Conservation (phyloP, 352 stramenopile genomes). For the Phytophthora fragariae region DNA sequence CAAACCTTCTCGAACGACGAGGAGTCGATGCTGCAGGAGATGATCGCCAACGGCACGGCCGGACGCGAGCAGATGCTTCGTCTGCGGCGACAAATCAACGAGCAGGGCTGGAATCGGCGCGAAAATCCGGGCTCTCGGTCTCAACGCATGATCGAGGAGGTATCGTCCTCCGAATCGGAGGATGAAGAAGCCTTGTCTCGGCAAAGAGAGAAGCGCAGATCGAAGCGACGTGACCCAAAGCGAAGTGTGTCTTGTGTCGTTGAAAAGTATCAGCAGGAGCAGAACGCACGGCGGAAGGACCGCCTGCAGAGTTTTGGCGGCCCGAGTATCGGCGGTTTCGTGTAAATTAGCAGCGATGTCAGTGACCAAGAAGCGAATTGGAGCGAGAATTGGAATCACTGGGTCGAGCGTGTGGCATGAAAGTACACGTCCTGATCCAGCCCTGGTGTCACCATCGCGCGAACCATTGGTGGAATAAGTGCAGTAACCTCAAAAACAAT, state of each 20-base stretch:
- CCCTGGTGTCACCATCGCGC: slow-evolving; percentile 15
- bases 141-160: slow-evolving; percentile 42
- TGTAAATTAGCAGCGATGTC: slow-evolving; percentile 51
- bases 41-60: slow-evolving; percentile 81
- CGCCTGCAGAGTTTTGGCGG: slow-evolving; percentile 47
- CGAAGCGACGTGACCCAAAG: slow-evolving; percentile 39
- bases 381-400: slow-evolving; percentile 23
- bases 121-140: slow-evolving; percentile 47
- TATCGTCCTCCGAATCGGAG: slow-evolving; percentile 62
- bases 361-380: slow-evolving; percentile 24
- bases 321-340: slow-evolving; percentile 52
- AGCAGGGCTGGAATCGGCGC: slow-evolving; percentile 67
- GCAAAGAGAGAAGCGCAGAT: slow-evolving; percentile 36
- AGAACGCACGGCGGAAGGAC: slow-evolving; percentile 62
- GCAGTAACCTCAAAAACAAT: slow-evolving; percentile 35
- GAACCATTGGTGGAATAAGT: slow-evolving; percentile 36
- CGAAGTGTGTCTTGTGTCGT: slow-evolving; percentile 46
- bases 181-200: slow-evolving; percentile 44
- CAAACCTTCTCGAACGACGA: slow-evolving; percentile 72
- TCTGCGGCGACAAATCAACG: slow-evolving; percentile 68
- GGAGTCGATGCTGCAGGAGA: slow-evolving; percentile 78
- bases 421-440: slow-evolving; percentile 3
- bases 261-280: slow-evolving; percentile 62
- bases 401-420: slow-evolving; percentile 5
- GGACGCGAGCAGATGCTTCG: slow-evolving; percentile 74